A percentile compares a stretch with the other conserved stretches of the same genome.
phyloP scores from a whole-genome alignment of 805 yeast species.

The Saturnispora zaruensis region DNA sequence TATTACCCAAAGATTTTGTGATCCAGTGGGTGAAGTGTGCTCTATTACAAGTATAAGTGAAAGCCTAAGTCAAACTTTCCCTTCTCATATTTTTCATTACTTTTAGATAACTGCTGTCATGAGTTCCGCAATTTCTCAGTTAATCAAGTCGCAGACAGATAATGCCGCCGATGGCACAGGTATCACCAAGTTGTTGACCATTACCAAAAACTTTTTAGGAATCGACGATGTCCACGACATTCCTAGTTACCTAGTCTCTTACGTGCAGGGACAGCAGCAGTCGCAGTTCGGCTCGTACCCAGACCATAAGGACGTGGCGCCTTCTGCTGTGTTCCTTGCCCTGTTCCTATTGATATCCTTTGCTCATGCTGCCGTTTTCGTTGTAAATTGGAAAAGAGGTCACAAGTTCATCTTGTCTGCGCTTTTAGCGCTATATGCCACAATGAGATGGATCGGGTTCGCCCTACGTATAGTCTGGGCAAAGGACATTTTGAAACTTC shows the following conservation, averaged over 20 bases:
- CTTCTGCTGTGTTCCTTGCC: conserved; percentile 49
- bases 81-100: not conserved
- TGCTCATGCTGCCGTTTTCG: conserved; percentile 40
- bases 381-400: conserved; percentile 41
- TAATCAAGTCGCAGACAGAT: conserved; percentile 25
- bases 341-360: conserved; percentile 41
- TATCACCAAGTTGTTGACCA: conserved; percentile 28
- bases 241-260: conserved; percentile 34
- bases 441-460: conserved; percentile 50
- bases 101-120: not conserved
- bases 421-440: conserved; percentile 45
- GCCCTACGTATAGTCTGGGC: conserved; percentile 54
- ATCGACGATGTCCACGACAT: conserved; percentile 20
- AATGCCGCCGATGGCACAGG: conserved; percentile 47
- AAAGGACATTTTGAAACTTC: conserved; percentile 36
- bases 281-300: conserved; percentile 63
- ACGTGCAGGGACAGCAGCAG: conserved; percentile 34
- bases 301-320: conserved; percentile 42
- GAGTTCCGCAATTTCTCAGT: conserved; percentile 16
- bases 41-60: not conserved
- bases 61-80: not conserved
- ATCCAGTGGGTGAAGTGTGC: not conserved
- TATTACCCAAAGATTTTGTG: not conserved
- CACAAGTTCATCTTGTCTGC: conserved; percentile 52
- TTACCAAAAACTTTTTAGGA: conserved; percentile 23